These are phyloP conservation scores for Yarrowia sp. DNA, from an alignment of 805 yeast species.

Conservation along the genomic window DNA sequence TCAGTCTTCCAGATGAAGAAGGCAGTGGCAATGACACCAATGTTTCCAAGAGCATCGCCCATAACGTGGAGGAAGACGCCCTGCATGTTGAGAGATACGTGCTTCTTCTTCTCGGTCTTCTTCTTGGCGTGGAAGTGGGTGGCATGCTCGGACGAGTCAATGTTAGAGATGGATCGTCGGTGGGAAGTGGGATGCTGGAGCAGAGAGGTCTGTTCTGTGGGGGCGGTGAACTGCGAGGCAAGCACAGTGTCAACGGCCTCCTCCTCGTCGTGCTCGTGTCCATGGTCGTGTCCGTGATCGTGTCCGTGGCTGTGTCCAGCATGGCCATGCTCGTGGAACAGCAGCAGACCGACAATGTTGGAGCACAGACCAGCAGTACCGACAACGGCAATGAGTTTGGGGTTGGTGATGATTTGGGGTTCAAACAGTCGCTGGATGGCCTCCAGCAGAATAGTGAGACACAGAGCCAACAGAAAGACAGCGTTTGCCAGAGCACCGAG, in stretches of 20 bases:
- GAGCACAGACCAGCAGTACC: slow-evolving; percentile 85
- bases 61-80: slow-evolving; percentile 95
- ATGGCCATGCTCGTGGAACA: slow-evolving; percentile 89
- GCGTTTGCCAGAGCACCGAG: slow-evolving; percentile 94
- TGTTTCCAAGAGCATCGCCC: slow-evolving; percentile 95
- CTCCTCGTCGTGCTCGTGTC: slow-evolving; percentile 42
- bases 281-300: slow-evolving; percentile 46
- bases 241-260: slow-evolving; percentile 17
- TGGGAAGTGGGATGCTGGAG: slow-evolving; percentile 33
- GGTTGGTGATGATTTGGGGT: slow-evolving; percentile 80
- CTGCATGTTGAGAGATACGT: slow-evolving; percentile 89
- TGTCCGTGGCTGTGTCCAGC: slow-evolving; percentile 60
- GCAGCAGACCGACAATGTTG: slow-evolving; percentile 79
- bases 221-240: slow-evolving; percentile 24
- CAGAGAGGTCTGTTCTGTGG: slow-evolving; percentile 41
- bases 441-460: slow-evolving; percentile 90
- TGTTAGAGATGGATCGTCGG: slow-evolving; percentile 40
- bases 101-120: slow-evolving; percentile 44
- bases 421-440: slow-evolving; percentile 87
- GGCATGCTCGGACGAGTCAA: slow-evolving; percentile 43
- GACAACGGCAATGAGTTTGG: slow-evolving; percentile 80
- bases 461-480: slow-evolving; percentile 87
- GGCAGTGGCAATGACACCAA: slow-evolving; percentile 92
- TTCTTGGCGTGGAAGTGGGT: slow-evolving; percentile 49
- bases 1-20: slow-evolving; percentile 93